These are phyloP conservation scores for Heritiera littoralis DNA, from an alignment of 345 rosid species.

Conservation along the genomic window DNA sequence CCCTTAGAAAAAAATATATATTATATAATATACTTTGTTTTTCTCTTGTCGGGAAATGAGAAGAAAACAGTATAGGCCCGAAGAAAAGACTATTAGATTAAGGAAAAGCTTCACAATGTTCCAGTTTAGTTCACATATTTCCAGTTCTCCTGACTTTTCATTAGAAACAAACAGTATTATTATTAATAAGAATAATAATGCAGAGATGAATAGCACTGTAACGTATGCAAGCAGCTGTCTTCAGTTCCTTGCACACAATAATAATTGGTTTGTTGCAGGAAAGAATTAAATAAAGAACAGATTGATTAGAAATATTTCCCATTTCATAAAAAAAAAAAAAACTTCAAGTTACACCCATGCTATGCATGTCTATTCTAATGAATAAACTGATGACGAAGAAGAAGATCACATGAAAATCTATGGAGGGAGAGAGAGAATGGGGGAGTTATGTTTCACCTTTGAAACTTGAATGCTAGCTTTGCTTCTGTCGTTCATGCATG, in stretches of 20 bases:
- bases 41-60: slow-evolving; percentile 26
- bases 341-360: not conserved
- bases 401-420: slow-evolving; percentile 12
- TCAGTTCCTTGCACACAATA: not conserved
- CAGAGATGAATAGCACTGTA: not conserved
- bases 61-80: not conserved
- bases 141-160: not conserved
- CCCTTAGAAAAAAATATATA: not conserved
- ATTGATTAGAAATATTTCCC: slow-evolving; percentile 23
- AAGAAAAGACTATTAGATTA: slow-evolving; percentile 9
- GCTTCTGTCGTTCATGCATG: slow-evolving; percentile 10
- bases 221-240: not conserved
- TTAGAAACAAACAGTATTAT: not conserved
- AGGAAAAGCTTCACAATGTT: slow-evolving; percentile 26
- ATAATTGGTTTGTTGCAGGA: not conserved
- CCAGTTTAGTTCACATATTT: not conserved
- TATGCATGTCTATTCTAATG: slow-evolving; percentile 8
- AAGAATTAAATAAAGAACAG: slow-evolving; percentile 17
- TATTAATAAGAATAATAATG: not conserved
- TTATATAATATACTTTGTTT: not conserved
- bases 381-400: not conserved
- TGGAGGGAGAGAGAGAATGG: not conserved
- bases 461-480: slow-evolving; percentile 3
- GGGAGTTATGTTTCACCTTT: not conserved
- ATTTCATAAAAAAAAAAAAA: not conserved